Conservation (phyloP, 2,329 filamentous ascomycete species). For the Neocucurbitaria cava region DNA sequence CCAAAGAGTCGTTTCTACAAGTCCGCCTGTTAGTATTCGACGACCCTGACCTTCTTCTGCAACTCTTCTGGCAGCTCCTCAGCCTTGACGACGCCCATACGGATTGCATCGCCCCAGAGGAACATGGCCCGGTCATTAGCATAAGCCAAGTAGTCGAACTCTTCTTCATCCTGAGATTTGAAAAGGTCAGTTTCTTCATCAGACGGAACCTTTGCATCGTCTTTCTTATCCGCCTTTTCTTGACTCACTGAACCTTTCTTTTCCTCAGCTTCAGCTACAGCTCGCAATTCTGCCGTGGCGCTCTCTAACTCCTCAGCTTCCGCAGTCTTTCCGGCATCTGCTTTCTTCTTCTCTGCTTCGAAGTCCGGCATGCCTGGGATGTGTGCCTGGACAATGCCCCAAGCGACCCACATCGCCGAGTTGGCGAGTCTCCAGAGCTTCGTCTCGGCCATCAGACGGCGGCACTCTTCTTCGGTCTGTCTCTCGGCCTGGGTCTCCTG, state of each 20-base stretch:
- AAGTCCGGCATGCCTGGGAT: slow-evolving; percentile 72
- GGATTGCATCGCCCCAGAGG: slow-evolving; percentile 90
- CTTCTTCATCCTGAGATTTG: slow-evolving; percentile 64
- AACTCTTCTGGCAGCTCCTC: slow-evolving; percentile 80
- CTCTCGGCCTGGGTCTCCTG: slow-evolving; percentile 62
- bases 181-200: slow-evolving; percentile 46
- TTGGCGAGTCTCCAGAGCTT: slow-evolving; percentile 87
- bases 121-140: slow-evolving; percentile 89
- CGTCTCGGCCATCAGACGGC: slow-evolving; percentile 77
- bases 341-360: slow-evolving; percentile 31
- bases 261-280: slow-evolving; percentile 25
- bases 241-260: slow-evolving; percentile 35
- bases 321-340: slow-evolving; percentile 13
- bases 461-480: slow-evolving; percentile 70
- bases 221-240: slow-evolving; percentile 29
- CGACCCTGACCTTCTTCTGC: slow-evolving; percentile 69
- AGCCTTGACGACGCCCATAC: slow-evolving; percentile 73
- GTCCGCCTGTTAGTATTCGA: slow-evolving; percentile 62
- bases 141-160: slow-evolving; percentile 93
- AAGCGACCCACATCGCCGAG: slow-evolving; percentile 89
- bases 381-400: slow-evolving; percentile 96
- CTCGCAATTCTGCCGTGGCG: slow-evolving; percentile 28
- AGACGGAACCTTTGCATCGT: slow-evolving; percentile 31
- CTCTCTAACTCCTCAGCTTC: slow-evolving; percentile 38
- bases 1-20: neutral